Base-by-base conservation (phyloP, 163 green algal species). In the Trebouxia gelatinosa region DNA sequence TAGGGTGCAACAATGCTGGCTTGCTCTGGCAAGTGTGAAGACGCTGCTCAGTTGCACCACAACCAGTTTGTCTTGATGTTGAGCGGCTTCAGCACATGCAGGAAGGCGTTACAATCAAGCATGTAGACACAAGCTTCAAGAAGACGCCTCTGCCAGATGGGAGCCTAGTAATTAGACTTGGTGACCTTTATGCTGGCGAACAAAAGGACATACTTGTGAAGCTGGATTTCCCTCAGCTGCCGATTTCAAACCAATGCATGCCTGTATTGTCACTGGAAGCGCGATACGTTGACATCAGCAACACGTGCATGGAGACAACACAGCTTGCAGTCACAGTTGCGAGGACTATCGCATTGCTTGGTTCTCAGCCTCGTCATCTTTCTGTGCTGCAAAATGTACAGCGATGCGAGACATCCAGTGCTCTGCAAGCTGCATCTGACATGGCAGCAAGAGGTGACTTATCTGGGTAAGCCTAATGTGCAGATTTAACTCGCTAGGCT, bases 361-460 rank as follows among this genome's bases (percentile, higher is more conserved):
- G 59, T 31, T 23, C 39, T 6, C 59, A 9, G 13, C 5, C 6
- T 40, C 39, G 59, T 39, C 59, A 68, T 39, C 59, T 31, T 43
- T 5, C 28, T 38, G 59, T 68, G 29, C 59, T 68, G 59, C 31
- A 68, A 26, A 29, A 68, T 68, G 59, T 43, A 31, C 59, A 68
- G 59, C 59, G 59, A 29, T 40, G 39, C n/a, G 59, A 68, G 59
- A 31, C 59, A 16, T 68, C 59, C n/a, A 68, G 28, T 68, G 59
- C 59, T 23, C 6, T 68, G 59, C 59, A 68, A 43, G 13, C 6
- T 68, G 59, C 59, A 40, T 23, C 19, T 13, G 5, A 28, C 17
- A 40, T 68, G 9, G 59, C 59, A 43, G 59, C 39, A 3, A 29
- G 39, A 39, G 59, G 59, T 26, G 11, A 39, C 31, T n/a, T n/a